A percentile compares a stretch with the other conserved stretches of the same genome.
Conservation (phyloP, 495 filamentous ascomycete species). For the Astrothelium subdiscretum region DNA sequence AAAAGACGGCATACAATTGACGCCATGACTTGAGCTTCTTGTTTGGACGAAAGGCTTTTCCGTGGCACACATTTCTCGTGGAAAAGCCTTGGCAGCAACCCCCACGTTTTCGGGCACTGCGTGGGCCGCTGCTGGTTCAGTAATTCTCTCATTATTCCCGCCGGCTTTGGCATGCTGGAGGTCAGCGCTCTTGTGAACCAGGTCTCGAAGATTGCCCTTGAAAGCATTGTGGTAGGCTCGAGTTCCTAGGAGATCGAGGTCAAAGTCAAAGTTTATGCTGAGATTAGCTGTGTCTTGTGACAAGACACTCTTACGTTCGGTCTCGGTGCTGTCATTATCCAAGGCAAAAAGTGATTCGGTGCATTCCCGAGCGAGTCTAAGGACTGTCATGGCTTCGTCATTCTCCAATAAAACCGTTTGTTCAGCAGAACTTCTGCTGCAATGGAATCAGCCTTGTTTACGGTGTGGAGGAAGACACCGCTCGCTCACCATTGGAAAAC, state of each 20-base stretch:
- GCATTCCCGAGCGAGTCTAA: not conserved
- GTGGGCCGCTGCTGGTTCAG: not conserved
- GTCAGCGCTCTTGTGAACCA: not conserved
- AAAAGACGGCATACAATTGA: not conserved
- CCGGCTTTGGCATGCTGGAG: not conserved
- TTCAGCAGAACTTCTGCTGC: not conserved
- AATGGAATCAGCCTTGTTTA: not conserved
- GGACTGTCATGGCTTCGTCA: not conserved
- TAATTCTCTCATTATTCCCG: not conserved
- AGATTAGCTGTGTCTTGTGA: not conserved
- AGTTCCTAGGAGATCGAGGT: not conserved
- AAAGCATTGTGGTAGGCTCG: not conserved
- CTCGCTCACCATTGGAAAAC: not conserved
- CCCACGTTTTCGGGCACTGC: too few species aligned
- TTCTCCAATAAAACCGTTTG: not conserved
- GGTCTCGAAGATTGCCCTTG: not conserved
- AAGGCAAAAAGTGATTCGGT: not conserved
- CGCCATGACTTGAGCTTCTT: not conserved
- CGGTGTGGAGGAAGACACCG: not conserved
- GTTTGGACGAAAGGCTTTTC: too few species aligned
- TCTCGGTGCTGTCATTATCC: not conserved
- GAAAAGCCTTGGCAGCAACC: too few species aligned
- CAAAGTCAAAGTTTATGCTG: not conserved
- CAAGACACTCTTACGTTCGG: not conserved
- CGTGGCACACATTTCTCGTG: too few species aligned